Base-by-base conservation (phyloP, 2,329 filamentous ascomycete species). In the Laburnicola sp. region DNA sequence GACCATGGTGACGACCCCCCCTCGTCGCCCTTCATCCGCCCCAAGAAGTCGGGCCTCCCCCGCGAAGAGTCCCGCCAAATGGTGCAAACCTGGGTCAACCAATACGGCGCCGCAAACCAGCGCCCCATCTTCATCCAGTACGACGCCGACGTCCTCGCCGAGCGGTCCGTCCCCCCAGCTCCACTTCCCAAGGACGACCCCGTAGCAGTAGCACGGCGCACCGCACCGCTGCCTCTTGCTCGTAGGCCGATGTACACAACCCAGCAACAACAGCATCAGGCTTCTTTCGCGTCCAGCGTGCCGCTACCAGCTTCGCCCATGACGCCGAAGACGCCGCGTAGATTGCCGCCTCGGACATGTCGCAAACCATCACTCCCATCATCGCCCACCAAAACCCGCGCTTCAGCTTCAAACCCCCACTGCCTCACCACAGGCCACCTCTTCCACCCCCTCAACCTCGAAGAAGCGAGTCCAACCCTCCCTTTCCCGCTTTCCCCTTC, bases 401-500 rank as follows among this genome's bases (percentile, higher is more conserved):
- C 16, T 16, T 16, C 16, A 16, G 16, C 16, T 16, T 16, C 16
- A 16, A 16, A 16, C 16, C 16, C 16, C 16, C 49, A 54, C 16
- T 68, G 65, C 35, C 37, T 65, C 26, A 47, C 39, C 23, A 56
- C 53, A 30, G 60, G 61, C 11, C 65, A 68, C 30, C 50, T 60
- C 10, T 64, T 66, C 32, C 56, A 53, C 36, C 52, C 54, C 0
- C 41, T 63, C 26, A 45, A 61, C 21, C 41, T 65, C 25, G 51
- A 54, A n/a, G 36, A 32, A 0, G 53, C 63, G 3, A 42, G 40
- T 32, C 7, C 21, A 6, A 30, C 10, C 16, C 2, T 32, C 7
- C 10, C 27, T 32, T 23, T 11, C 16, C 16, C 16, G 16, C 16
- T 16, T 16, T 16, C 16, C 16, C 16, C 16, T 16, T 16, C 16